A percentile compares a stretch with the other conserved stretches of the same genome.
These are phyloP conservation scores for Darksidea phi DNA, from an alignment of 495 filamentous ascomycete genomes.

Conservation along the genomic window DNA sequence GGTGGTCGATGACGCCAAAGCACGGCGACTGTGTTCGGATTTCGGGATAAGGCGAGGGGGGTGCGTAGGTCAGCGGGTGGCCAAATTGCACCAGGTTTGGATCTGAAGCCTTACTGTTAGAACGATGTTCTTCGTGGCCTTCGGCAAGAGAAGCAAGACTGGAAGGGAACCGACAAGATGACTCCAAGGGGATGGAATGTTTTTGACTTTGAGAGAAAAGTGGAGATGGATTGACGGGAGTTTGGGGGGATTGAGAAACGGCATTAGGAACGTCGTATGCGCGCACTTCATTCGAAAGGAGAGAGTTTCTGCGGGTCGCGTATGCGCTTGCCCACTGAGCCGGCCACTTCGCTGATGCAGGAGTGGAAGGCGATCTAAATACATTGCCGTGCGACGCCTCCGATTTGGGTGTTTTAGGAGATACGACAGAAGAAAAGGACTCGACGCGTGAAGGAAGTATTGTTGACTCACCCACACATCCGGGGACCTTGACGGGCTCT, in stretches of 20 bases:
- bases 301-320: conserved; percentile 31
- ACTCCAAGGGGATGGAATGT: conserved; percentile 58
- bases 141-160: conserved; percentile 45
- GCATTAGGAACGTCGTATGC: conserved; percentile 15
- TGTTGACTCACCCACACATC: conserved; percentile 78
- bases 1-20: conserved; percentile 38
- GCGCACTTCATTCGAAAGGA: conserved; percentile 34
- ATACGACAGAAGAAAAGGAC: conserved; percentile 22
- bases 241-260: conserved; percentile 26
- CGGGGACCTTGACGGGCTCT: conserved; percentile 60
- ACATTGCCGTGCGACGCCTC: conserved; percentile 23
- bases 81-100: conserved; percentile 35
- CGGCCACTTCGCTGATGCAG: conserved; percentile 51
- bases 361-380: conserved; percentile 54
- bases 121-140: conserved; percentile 28
- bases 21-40: conserved; percentile 37
- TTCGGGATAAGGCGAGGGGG: conserved; percentile 38
- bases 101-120: conserved; percentile 58
- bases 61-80: not conserved
- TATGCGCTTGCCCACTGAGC: conserved; percentile 28
- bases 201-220: conserved; percentile 61
- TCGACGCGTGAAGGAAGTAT: conserved; percentile 42
- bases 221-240: conserved; percentile 42
- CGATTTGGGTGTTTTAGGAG: conserved; percentile 29
- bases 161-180: conserved; percentile 63